phyloP scores from a whole-genome alignment of 2,329 filamentous ascomycete species.

The Stromatinia cepivora region DNA sequence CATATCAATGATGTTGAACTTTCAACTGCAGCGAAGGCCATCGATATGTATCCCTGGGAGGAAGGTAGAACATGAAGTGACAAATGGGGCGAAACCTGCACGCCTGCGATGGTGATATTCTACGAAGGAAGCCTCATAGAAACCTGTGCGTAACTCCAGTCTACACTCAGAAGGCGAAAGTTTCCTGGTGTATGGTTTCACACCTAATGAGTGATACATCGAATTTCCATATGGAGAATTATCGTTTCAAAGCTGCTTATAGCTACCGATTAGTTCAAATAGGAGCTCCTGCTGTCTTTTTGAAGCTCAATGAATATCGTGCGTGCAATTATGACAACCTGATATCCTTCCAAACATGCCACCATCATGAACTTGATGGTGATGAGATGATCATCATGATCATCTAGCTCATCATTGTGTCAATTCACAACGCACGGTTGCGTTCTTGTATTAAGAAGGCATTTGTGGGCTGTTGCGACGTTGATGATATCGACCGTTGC shows the following conservation, averaged over 20 bases:
- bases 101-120: background rate
- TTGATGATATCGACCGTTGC: background rate
- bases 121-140: background rate
- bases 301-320: background rate
- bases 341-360: background rate
- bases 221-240: too few species aligned
- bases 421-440: too few species aligned
- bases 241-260: too few species aligned
- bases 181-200: background rate
- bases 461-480: background rate
- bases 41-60: background rate
- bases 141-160: background rate
- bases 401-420: too few species aligned
- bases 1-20: too few species aligned
- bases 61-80: background rate
- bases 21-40: too few species aligned
- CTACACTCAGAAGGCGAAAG: background rate
- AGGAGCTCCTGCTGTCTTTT: background rate
- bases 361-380: background rate
- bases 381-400: background rate
- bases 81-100: background rate
- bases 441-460: too few species aligned
- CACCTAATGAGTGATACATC: too few species aligned
- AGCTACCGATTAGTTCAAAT: too few species aligned
- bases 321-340: background rate